Percentiles rank a stretch among this genome's conserved stretches.
Conservation (phyloP, 2,329 filamentous ascomycete species). For the Tolypocladium amazonense region DNA sequence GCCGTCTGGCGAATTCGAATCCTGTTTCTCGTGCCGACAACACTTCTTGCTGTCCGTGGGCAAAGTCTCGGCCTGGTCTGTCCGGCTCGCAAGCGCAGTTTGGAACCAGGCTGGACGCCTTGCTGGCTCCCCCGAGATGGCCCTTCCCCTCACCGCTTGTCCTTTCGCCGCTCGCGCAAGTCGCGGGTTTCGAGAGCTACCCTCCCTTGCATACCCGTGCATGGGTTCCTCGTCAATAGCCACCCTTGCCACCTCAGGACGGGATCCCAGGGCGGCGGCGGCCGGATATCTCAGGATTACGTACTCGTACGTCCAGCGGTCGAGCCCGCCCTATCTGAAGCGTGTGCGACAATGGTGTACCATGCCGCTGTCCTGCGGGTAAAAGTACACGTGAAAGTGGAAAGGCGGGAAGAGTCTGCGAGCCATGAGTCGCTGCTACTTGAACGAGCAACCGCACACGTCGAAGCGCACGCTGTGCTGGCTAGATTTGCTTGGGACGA, state of each 20-base stretch:
- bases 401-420: neutral
- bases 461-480: neutral
- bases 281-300: slow-evolving; percentile 1
- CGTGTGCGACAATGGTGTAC: neutral
- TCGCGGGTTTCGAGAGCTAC: slow-evolving; percentile 4
- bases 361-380: neutral
- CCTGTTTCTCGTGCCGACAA: neutral
- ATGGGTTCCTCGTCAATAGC: slow-evolving; percentile 1
- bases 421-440: neutral
- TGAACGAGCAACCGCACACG: too few species aligned
- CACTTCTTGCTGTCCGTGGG: neutral
- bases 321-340: neutral
- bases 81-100: neutral
- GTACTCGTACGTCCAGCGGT: neutral
- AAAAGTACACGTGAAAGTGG: neutral
- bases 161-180: slow-evolving; percentile 2
- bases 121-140: neutral
- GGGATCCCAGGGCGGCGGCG: neutral
- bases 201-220: slow-evolving; percentile 9
- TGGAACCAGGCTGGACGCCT: neutral
- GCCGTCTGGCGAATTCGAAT: neutral
- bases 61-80: neutral
- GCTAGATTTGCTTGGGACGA: neutral
- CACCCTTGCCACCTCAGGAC: neutral
- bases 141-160: slow-evolving; percentile 7